Conservation (phyloP, 345 rosid genomes). For the thale cress (Arabidopsis thaliana) region TAIR10.1 NC_003074.8:21317001-21317500, state of each 20-base stretch:
- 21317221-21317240: slow-evolving; percentile 9
- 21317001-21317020: slow-evolving; percentile 63
- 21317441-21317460: slow-evolving; percentile 88
- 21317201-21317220: slow-evolving; percentile 10
- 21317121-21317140: slow-evolving; percentile 1
- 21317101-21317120: slow-evolving; percentile 15
- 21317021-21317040: slow-evolving; percentile 62
- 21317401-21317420: slow-evolving; percentile 80
- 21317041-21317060: slow-evolving; percentile 81
- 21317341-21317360: slow-evolving; percentile 23
- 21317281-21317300: slow-evolving; percentile 1
- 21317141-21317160: neutral
- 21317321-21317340: slow-evolving; percentile 32
- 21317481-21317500: slow-evolving; percentile 75
- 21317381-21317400: slow-evolving; percentile 35
- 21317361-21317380: slow-evolving; percentile 13
- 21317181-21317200: neutral
- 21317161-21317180: slow-evolving; percentile 4
- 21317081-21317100: slow-evolving; percentile 18
- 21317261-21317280: neutral
- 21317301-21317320: slow-evolving; percentile 16
- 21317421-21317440: slow-evolving; percentile 64
- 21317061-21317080: slow-evolving; percentile 64
- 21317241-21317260: slow-evolving; percentile 2
- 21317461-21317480: slow-evolving; percentile 80